Evolutionary conservation across 1,139 yeast genomes (phyloP).

Genomic region (Meyerozyma sp.): DNA sequence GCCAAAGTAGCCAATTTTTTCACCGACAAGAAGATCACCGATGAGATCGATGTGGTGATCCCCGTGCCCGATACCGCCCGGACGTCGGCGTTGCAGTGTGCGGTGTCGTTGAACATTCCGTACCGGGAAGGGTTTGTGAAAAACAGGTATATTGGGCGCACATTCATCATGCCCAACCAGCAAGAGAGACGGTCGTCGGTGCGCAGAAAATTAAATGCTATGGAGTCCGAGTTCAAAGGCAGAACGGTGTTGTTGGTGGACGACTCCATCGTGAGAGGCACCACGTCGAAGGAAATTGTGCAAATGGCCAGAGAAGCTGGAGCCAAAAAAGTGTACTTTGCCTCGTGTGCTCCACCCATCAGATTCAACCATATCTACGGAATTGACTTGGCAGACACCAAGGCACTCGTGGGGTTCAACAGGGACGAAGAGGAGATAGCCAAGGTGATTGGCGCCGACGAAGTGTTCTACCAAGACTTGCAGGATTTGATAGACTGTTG

Average conservation of each 20-base stretch:
- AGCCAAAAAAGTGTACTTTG: conserved; percentile 87
- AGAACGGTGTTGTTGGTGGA: conserved; percentile 89
- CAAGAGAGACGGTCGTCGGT: conserved; percentile 91
- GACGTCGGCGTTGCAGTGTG: conserved; percentile 90
- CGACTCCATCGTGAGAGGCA: conserved; percentile 96
- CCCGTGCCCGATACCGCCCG: conserved; percentile 98
- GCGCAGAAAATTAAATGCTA: conserved; percentile 90
- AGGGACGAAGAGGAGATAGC: conserved; percentile 72
- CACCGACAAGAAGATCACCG: conserved; percentile 41
- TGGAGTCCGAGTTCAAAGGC: conserved; percentile 86
- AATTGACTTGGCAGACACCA: conserved; percentile 92
- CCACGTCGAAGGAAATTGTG: conserved; percentile 93
- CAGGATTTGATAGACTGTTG: conserved; percentile 82
- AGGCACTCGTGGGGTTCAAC: conserved; percentile 85
- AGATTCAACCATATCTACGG: conserved; percentile 95
- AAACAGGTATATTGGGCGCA: conserved; percentile 94
- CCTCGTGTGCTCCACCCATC: conserved; percentile 97
- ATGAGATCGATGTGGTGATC: conserved; percentile 84
- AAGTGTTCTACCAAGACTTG: conserved; percentile 81
- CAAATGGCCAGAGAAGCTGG: conserved; percentile 98
- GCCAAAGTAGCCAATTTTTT: conserved; percentile 54
- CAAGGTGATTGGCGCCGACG: conserved; percentile 82
- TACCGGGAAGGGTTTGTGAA: conserved; percentile 97
- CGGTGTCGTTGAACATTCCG: conserved; percentile 72
- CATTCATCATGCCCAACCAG: conserved; percentile 98